Percentiles rank a stretch among this genome's conserved stretches.
phyloP scores from a whole-genome alignment of 2,329 filamentous ascomycete species.

The Ascochyta rabiei region DNA sequence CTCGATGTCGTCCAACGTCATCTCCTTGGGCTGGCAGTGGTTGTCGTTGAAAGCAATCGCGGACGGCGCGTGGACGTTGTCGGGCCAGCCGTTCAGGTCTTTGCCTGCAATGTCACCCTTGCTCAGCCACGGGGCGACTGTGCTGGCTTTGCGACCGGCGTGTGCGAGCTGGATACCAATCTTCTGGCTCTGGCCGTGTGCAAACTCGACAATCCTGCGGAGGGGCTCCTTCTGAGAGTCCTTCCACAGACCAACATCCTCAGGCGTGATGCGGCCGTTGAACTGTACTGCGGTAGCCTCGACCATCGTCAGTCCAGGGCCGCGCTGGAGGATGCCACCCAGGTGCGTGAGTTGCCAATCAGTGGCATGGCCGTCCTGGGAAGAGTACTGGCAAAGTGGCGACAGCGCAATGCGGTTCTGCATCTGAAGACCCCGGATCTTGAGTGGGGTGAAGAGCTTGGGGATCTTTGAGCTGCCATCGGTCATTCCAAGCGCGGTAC shows the following conservation, averaged over 20 bases:
- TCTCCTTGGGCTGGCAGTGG: slow-evolving; percentile 67
- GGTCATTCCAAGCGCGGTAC: slow-evolving; percentile 55
- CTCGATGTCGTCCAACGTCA: slow-evolving; percentile 73
- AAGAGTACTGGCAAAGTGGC: slow-evolving; percentile 66
- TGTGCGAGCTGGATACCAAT: slow-evolving; percentile 83
- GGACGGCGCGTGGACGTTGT: slow-evolving; percentile 63
- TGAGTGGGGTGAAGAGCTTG: slow-evolving; percentile 65
- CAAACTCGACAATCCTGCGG: slow-evolving; percentile 74
- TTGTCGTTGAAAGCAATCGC: slow-evolving; percentile 67
- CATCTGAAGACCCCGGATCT: slow-evolving; percentile 64
- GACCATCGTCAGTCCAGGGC: slow-evolving; percentile 74
- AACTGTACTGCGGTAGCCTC: slow-evolving; percentile 79
- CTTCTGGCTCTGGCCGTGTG: slow-evolving; percentile 77
- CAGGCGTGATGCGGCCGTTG: slow-evolving; percentile 81
- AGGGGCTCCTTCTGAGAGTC: slow-evolving; percentile 80
- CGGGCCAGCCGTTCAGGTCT: slow-evolving; percentile 61
- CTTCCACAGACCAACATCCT: slow-evolving; percentile 81
- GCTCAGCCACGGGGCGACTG: slow-evolving; percentile 68
- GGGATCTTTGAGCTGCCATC: slow-evolving; percentile 59
- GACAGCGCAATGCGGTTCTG: slow-evolving; percentile 68
- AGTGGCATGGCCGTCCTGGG: slow-evolving; percentile 73
- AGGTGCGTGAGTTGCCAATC: slow-evolving; percentile 84
- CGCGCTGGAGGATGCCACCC: slow-evolving; percentile 77
- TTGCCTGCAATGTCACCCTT: slow-evolving; percentile 61
- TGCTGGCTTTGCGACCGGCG: slow-evolving; percentile 70